Evolutionary conservation across 2,329 filamentous ascomycete genomes (phyloP).

Genomic region (Trichocomaceae sp.): DNA sequence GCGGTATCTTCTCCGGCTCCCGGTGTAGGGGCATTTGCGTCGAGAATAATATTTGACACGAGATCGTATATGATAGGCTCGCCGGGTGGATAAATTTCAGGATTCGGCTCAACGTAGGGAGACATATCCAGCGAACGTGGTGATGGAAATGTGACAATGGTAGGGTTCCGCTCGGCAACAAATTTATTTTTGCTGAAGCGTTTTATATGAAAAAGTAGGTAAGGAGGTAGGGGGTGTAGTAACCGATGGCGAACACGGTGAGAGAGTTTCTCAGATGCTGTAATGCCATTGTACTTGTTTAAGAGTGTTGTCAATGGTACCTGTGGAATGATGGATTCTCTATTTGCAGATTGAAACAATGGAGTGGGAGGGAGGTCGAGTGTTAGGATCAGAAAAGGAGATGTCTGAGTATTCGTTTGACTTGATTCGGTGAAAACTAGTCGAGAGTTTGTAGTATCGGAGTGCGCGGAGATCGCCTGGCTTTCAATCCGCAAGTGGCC

Average conservation of each 20-base stretch:
- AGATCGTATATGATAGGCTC: constrained; percentile 94
- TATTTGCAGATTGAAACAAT: constrained; percentile 89
- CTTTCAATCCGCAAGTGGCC: constrained; percentile 87
- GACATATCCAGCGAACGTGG: constrained; percentile 75
- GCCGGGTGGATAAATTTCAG: constrained; percentile 59
- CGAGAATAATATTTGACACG: constrained; percentile 76
- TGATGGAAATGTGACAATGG: constrained; percentile 93
- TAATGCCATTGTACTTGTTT: constrained; percentile 84
- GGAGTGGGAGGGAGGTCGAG: constrained; percentile 87
- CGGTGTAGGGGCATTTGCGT: constrained; percentile 56
- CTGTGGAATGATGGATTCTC: constrained; percentile 87
- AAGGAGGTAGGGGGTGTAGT: constrained; percentile 83
- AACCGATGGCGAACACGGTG: constrained; percentile 85
- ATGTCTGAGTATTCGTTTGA: constrained; percentile 67
- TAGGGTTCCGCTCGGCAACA: constrained; percentile 89
- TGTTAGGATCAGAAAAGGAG: constrained; percentile 83
- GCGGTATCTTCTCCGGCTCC: constrained; percentile 45
- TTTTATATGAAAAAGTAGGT: constrained; percentile 90
- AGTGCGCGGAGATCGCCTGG: constrained; percentile 85
- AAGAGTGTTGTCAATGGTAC: constrained; percentile 71
- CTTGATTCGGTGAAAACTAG: constrained; percentile 89
- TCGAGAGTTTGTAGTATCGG: constrained; percentile 71
- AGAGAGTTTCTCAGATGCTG: constrained; percentile 79
- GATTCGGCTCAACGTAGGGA: constrained; percentile 86
- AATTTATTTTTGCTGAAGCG: constrained; percentile 97